phyloP scores from a whole-genome alignment of 2,329 filamentous ascomycete genomes.

The Penicillium hesseltinei region DNA sequence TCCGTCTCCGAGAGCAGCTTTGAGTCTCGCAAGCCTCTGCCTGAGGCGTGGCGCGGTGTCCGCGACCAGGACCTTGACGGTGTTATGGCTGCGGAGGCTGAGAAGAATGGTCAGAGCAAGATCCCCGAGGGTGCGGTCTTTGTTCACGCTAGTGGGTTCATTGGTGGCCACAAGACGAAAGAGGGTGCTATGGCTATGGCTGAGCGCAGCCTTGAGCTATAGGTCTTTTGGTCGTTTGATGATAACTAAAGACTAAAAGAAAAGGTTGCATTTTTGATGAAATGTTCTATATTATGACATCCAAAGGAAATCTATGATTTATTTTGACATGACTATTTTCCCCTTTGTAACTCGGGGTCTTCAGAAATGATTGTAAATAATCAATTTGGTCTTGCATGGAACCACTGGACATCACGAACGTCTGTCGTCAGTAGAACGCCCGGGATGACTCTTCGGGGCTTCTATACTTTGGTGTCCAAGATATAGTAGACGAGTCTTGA shows the following conservation, averaged over 20 bases:
- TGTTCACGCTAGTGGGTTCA: conserved; percentile 92
- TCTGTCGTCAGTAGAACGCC: no score
- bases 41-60: conserved; percentile 87
- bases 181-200: conserved; percentile 88
- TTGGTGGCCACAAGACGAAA: conserved; percentile 89
- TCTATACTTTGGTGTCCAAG: neutral
- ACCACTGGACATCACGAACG: neutral
- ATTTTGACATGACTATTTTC: neutral
- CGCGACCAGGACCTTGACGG: conserved; percentile 80
- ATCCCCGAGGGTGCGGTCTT: conserved; percentile 69
- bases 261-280: conserved; percentile 9
- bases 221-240: neutral
- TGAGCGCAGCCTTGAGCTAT: conserved; percentile 36
- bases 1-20: conserved; percentile 82
- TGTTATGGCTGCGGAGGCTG: conserved; percentile 42
- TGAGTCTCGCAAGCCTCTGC: conserved; percentile 84
- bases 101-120: conserved; percentile 38
- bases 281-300: neutral
- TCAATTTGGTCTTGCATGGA: neutral
- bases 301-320: neutral
- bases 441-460: neutral
- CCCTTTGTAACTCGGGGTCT: neutral
- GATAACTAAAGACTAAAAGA: neutral
- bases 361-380: neutral
- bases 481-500: neutral